Percentiles rank a stretch among this genome's conserved stretches.
These are phyloP conservation scores for Pelargonium fulgidum DNA, from an alignment of 441 rosid genomes.

Conservation along the genomic window DNA sequence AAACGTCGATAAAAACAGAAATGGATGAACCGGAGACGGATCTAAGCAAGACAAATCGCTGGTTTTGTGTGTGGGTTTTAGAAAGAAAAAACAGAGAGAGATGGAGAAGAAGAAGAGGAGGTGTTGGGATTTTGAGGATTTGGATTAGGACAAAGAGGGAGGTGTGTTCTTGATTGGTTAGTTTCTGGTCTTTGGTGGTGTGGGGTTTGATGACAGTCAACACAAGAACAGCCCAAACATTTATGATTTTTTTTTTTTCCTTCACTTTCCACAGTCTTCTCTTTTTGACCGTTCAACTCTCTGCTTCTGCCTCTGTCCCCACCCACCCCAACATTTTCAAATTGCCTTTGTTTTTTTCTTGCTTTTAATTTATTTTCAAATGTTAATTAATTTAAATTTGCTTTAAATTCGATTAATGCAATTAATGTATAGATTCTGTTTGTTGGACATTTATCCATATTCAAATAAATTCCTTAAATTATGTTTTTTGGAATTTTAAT, in stretches of 20 bases:
- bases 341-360: background rate
- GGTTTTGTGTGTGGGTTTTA: background rate
- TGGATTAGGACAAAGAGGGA: background rate
- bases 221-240: slow-evolving; percentile 36
- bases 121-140: background rate
- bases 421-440: too few relatives aligned
- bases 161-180: background rate
- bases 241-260: slow-evolving; percentile 8
- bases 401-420: too few relatives aligned
- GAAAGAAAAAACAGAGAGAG: background rate
- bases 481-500: too few relatives aligned
- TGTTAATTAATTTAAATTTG: too few relatives aligned
- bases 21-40: background rate
- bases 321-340: background rate
- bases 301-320: background rate
- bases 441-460: too few relatives aligned
- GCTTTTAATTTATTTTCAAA: background rate
- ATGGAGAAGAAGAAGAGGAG: background rate
- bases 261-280: slow-evolving; percentile 17
- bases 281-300: slow-evolving; percentile 5
- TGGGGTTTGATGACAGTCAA: slow-evolving; percentile 23
- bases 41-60: background rate
- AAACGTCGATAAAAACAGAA: background rate
- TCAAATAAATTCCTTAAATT: too few relatives aligned
- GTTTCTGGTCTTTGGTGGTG: slow-evolving; percentile 4